Evolutionary conservation across 208 protist species (phyloP).

Genomic region (Crithidia thermophila): DNA sequence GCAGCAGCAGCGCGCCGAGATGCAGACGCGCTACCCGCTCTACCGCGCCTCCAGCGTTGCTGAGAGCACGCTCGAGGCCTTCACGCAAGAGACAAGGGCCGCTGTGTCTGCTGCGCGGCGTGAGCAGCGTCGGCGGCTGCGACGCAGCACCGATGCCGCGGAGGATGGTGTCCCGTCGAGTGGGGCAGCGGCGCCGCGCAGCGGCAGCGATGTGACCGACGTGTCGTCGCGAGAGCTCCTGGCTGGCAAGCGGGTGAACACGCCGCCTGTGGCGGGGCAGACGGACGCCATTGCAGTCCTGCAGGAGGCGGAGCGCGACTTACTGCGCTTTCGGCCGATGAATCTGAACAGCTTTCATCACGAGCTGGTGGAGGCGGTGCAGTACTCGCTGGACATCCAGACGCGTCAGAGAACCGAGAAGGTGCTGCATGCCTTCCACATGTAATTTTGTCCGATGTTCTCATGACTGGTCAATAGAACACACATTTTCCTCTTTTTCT

Average conservation of each 20-base stretch:
- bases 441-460: slow-evolving; percentile 19
- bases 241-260: too few relatives aligned
- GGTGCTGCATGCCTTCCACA: slow-evolving; percentile 48
- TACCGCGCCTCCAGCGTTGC: slow-evolving; percentile 73
- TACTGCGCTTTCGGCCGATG: slow-evolving; percentile 56
- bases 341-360: slow-evolving; percentile 70
- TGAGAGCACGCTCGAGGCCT: slow-evolving; percentile 66
- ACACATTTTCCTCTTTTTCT: background rate
- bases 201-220: background rate
- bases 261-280: background rate
- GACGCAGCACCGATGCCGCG: background rate
- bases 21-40: slow-evolving; percentile 44
- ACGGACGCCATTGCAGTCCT: slow-evolving; percentile 3
- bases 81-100: slow-evolving; percentile 21
- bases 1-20: slow-evolving; percentile 22
- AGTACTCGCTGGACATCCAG: slow-evolving; percentile 63
- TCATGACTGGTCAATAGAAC: background rate
- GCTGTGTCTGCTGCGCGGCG: slow-evolving; percentile 11
- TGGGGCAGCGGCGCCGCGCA: too few relatives aligned
- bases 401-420: slow-evolving; percentile 47
- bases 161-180: too few relatives aligned
- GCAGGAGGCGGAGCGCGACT: slow-evolving; percentile 48
- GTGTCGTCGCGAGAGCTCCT: background rate
- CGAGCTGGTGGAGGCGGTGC: slow-evolving; percentile 64
- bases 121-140: background rate